Evolutionary conservation across 305 asterid genomes (phyloP).

Genomic region (Solanum chacoense): DNA sequence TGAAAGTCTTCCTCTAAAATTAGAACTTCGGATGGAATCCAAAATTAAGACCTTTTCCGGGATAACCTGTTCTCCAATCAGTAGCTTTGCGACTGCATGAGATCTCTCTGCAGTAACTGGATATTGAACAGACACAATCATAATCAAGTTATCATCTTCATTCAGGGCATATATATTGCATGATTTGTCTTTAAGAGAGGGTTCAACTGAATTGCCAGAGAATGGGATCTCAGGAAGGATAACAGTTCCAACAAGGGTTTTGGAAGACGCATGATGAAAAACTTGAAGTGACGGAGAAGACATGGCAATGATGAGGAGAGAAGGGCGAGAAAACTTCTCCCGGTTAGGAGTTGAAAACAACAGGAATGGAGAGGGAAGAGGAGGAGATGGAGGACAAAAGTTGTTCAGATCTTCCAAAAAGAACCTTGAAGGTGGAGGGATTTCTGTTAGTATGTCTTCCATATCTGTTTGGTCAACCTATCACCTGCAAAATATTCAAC

Average conservation of each 20-base stretch:
- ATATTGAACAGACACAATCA: conserved; percentile 59
- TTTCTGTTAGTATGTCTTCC: conserved; percentile 89
- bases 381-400: conserved; percentile 68
- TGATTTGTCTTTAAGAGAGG: conserved; percentile 70
- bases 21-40: conserved; percentile 58
- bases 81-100: conserved; percentile 54
- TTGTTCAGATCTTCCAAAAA: conserved; percentile 83
- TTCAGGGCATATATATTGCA: conserved; percentile 67
- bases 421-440: conserved; percentile 92
- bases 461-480: conserved; percentile 25
- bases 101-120: conserved; percentile 74
- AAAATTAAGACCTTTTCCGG: conserved; percentile 72
- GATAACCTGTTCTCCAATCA: conserved; percentile 53
- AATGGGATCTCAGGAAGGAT: conserved; percentile 73
- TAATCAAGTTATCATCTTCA: conserved; percentile 28
- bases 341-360: conserved; percentile 37
- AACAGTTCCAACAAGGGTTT: conserved; percentile 60
- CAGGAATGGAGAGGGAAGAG: conserved; percentile 74
- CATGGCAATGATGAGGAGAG: conserved; percentile 70
- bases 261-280: conserved; percentile 55
- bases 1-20: conserved; percentile 75
- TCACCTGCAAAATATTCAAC: conserved; percentile 2
- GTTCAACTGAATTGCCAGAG: conserved; percentile 58
- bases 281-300: conserved; percentile 67
- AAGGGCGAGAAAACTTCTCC: conserved; percentile 42